phyloP scores from a whole-genome alignment of 2,329 filamentous ascomycete genomes.

The Penicillium sp. region DNA sequence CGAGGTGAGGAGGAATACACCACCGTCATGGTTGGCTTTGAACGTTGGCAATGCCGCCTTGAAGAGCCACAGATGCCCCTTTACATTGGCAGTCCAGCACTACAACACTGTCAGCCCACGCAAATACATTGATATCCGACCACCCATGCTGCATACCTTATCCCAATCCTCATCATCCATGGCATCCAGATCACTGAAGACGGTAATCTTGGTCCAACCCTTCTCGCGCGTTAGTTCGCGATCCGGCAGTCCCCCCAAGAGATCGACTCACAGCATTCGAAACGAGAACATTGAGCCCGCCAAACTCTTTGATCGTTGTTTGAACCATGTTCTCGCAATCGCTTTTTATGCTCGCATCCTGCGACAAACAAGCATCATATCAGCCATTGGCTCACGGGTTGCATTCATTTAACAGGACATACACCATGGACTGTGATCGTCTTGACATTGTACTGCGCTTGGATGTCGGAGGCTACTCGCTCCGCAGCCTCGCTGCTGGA shows the following conservation, averaged over 20 bases:
- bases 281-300: slow-evolving; percentile 76
- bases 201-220: slow-evolving; percentile 67
- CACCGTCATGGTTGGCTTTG: slow-evolving; percentile 65
- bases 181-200: slow-evolving; percentile 62
- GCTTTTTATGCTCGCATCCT: slow-evolving; percentile 65
- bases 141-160: slow-evolving; percentile 48
- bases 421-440: slow-evolving; percentile 65
- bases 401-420: slow-evolving; percentile 34
- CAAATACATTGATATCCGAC: neutral
- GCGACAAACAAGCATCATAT: slow-evolving; percentile 3
- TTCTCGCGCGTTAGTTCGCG: slow-evolving; percentile 27
- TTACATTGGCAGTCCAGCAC: slow-evolving; percentile 69
- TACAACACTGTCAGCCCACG: slow-evolving; percentile 27
- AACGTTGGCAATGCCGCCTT: slow-evolving; percentile 64
- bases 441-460: slow-evolving; percentile 56
- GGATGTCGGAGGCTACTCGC: slow-evolving; percentile 61
- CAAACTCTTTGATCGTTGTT: slow-evolving; percentile 64
- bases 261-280: slow-evolving; percentile 67
- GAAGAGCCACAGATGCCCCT: slow-evolving; percentile 59
- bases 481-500: slow-evolving; percentile 65
- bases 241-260: neutral
- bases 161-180: slow-evolving; percentile 68
- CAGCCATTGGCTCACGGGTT: neutral
- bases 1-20: slow-evolving; percentile 66
- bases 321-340: slow-evolving; percentile 66